These are phyloP conservation scores for Coix lacrymajobi DNA, from an alignment of 176 grass and related monocot genomes.

Conservation along the genomic window DNA sequence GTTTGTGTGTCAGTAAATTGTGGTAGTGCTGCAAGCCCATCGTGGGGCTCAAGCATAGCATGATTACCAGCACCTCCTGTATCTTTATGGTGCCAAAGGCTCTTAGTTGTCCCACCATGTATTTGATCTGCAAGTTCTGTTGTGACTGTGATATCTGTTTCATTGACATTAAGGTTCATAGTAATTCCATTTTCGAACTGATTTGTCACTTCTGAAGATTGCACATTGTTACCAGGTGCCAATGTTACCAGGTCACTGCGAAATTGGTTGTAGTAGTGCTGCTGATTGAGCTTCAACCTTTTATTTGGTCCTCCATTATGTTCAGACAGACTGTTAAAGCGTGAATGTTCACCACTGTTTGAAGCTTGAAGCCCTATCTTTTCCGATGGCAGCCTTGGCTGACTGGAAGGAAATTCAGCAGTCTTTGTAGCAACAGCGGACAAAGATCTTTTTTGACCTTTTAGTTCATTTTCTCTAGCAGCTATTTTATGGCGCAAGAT, in stretches of 20 bases:
- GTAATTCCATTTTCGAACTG: slow-evolving; percentile 34
- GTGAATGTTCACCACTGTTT: slow-evolving; percentile 30
- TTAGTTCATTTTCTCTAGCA: slow-evolving; percentile 77
- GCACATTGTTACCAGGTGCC: slow-evolving; percentile 31
- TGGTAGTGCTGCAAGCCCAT: slow-evolving; percentile 12
- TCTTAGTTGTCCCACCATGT: slow-evolving; percentile 23
- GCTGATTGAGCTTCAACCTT: slow-evolving; percentile 47
- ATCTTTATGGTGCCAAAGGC: slow-evolving; percentile 12
- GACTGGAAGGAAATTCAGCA: slow-evolving; percentile 21
- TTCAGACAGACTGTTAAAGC: slow-evolving; percentile 13
- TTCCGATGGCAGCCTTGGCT: slow-evolving; percentile 25
- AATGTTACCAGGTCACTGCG: slow-evolving; percentile 24
- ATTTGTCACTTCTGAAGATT: slow-evolving; percentile 39
- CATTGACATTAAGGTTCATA: slow-evolving; percentile 19
- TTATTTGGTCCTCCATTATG: slow-evolving; percentile 45
- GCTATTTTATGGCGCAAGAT: slow-evolving; percentile 87
- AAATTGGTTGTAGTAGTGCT: slow-evolving; percentile 30
- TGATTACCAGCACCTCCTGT: slow-evolving; percentile 19
- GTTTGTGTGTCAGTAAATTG: slow-evolving; percentile 21
- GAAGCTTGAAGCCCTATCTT: slow-evolving; percentile 36
- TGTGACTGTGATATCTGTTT: slow-evolving; percentile 16
- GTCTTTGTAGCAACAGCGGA: slow-evolving; percentile 18
- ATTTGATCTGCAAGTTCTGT: slow-evolving; percentile 7
- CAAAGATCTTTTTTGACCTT: slow-evolving; percentile 57
- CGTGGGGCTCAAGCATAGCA: slow-evolving; percentile 8